phyloP scores from a whole-genome alignment of 2,329 filamentous ascomycete genomes.

The Aspergillus fumigatus region DNA sequence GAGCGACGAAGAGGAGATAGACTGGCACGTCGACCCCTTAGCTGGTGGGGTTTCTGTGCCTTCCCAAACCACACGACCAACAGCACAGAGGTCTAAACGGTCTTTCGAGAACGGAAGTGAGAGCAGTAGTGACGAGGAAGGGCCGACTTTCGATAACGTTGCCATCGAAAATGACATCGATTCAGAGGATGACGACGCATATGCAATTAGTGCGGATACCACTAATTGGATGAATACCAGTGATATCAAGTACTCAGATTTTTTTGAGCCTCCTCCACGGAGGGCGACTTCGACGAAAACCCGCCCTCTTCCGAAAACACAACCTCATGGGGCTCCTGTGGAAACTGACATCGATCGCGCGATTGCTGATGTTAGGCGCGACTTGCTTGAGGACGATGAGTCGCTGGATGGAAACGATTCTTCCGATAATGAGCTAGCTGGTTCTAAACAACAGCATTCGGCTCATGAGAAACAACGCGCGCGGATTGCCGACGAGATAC shows the following conservation, averaged over 20 bases:
- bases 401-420: conserved; percentile 56
- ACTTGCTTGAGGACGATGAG: conserved; percentile 76
- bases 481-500: conserved; percentile 83
- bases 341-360: conserved; percentile 72
- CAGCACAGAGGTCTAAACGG: conserved; percentile 9
- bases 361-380: conserved; percentile 80
- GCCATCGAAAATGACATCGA: conserved; percentile 64
- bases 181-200: conserved; percentile 56
- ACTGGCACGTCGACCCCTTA: conserved; percentile 80
- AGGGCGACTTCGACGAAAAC: conserved; percentile 58
- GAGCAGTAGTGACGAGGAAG: conserved; percentile 56
- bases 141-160: conserved; percentile 78
- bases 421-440: conserved; percentile 59
- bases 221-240: conserved; percentile 70
- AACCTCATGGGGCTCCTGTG: conserved; percentile 43
- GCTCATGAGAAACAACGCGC: conserved; percentile 83
- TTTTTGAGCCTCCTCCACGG: conserved; percentile 79
- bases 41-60: conserved; percentile 23
- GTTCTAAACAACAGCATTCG: conserved; percentile 46
- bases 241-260: conserved; percentile 85
- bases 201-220: conserved; percentile 53
- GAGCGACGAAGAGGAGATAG: conserved; percentile 75
- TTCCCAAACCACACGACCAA: conserved; percentile 1
- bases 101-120: conserved; percentile 55
- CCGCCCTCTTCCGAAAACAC: conserved; percentile 52